Evolutionary conservation across 371 early-diverging fungal genomes (phyloP), one percentile per base, ranked within the genome.

Genomic region (Syncephalastrum sp.): DNA sequence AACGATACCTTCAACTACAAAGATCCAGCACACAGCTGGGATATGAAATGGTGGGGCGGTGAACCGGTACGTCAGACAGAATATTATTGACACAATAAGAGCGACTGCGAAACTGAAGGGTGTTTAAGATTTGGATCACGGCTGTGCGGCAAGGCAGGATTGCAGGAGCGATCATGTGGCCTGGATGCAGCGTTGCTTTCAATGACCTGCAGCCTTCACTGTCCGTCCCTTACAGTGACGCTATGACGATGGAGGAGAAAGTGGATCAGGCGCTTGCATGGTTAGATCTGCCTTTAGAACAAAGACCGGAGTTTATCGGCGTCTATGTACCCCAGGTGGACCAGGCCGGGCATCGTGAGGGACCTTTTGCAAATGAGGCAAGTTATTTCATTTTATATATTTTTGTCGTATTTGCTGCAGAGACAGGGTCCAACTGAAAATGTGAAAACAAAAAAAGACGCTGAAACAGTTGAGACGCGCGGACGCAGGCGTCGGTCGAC

Each of bases 151-250:
- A 92, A 53, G 84, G 84, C 8, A 65, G 78, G 48, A 63, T 62
- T 27, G 75, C 93, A 0, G 95, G 82, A 48, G 82, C 91, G 44
- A 81, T 88, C 70, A 91, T 94, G 91, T 94, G 92, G 95, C 95
- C 95, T 0, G 98, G 98, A 3, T 87, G 87, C 38, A 89, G 87
- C 53, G 69, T 75, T 7, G 62, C 65, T 4, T 71, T 79, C 41
- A 68, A 61, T 10, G 29, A 29, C 8, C 12, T 62, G 12, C 54
- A 61, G 4, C 95, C 97, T 0, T 88, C 86, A 10, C 88, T 91
- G 51, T 62, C 79, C 43, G 70, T 87, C 12, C 75, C 80, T 1
- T 93, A 72, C 66, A 54, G 77, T 47, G 61, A 82, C 17, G 57
- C 59, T 17, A 74, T 85, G 49, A 54, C 78, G 5, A 74, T 82